A percentile compares a stretch with the other conserved stretches of the same genome.
phyloP scores from a whole-genome alignment of 2,329 filamentous ascomycete genomes.

The Colletotrichum cuscutae region DNA sequence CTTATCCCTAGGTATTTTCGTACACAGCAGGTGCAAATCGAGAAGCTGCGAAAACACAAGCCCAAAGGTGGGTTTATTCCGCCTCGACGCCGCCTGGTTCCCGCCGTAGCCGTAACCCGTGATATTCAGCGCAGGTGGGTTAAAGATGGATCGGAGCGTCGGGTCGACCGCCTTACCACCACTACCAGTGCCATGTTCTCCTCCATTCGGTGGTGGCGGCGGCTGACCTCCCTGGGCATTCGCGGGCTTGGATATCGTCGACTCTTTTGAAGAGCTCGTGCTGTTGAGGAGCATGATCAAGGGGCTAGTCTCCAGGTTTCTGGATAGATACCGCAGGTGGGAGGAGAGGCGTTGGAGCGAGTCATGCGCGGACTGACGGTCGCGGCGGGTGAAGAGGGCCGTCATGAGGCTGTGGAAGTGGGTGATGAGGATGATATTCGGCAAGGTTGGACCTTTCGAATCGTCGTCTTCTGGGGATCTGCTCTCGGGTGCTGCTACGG shows the following conservation, averaged over 20 bases:
- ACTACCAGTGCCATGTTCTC: not conserved
- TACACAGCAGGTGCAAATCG: conserved; percentile 65
- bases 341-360: conserved; percentile 59
- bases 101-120: conserved; percentile 36
- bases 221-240: not conserved
- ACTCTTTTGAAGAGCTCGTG: conserved; percentile 44
- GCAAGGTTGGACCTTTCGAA: conserved; percentile 35
- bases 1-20: conserved; percentile 51
- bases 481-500: not conserved
- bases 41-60: conserved; percentile 64
- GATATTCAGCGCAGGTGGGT: conserved; percentile 42
- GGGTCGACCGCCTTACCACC: conserved; percentile 46
- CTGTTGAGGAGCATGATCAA: conserved; percentile 67
- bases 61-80: conserved; percentile 63
- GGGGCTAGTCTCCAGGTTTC: conserved; percentile 51
- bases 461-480: not conserved
- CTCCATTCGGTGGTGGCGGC: conserved; percentile 11
- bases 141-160: conserved; percentile 63
- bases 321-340: conserved; percentile 57
- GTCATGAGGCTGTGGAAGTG: conserved; percentile 64
- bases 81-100: conserved; percentile 37
- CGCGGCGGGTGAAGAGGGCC: conserved; percentile 61
- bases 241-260: conserved; percentile 2
- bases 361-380: conserved; percentile 58
- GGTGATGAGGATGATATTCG: conserved; percentile 64